These are phyloP conservation scores for Acanthamoeba sp. DNA, from an alignment of 208 protist genomes.

Conservation along the genomic window DNA sequence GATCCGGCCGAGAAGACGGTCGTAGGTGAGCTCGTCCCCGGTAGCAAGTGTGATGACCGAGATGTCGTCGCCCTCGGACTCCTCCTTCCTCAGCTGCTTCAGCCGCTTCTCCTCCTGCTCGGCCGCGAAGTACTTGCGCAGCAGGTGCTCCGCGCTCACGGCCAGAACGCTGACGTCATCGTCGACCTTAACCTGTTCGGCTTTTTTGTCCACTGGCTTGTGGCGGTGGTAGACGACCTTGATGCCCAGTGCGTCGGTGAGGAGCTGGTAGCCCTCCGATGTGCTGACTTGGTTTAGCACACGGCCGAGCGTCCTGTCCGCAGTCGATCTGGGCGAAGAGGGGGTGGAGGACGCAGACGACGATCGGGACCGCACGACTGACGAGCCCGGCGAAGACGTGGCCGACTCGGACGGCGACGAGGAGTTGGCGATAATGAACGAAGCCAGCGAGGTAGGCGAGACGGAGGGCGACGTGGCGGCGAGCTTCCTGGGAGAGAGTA, in stretches of 20 bases:
- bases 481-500: not conserved
- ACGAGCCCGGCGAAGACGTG: not conserved
- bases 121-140: slow-evolving; percentile 10
- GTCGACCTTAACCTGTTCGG: not conserved
- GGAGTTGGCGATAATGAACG: slow-evolving; percentile 7
- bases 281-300: not conserved
- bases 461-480: not conserved
- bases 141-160: slow-evolving; percentile 9
- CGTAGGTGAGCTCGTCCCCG: not conserved
- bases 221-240: slow-evolving; percentile 26
- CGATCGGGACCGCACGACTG: not conserved
- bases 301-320: not conserved
- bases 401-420: no score
- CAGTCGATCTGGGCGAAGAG: no score
- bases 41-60: not conserved
- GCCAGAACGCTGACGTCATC: not conserved
- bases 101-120: slow-evolving; percentile 18
- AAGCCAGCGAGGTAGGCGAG: not conserved
- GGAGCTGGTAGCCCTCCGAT: not conserved
- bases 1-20: not conserved
- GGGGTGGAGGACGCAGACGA: not conserved
- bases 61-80: slow-evolving; percentile 24
- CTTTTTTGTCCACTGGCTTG: not conserved
- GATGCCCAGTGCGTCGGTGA: not conserved
- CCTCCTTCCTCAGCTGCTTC: not conserved